Base-by-base conservation (phyloP, 2,329 filamentous ascomycete species). In the Lachnellula occidentalis region DNA sequence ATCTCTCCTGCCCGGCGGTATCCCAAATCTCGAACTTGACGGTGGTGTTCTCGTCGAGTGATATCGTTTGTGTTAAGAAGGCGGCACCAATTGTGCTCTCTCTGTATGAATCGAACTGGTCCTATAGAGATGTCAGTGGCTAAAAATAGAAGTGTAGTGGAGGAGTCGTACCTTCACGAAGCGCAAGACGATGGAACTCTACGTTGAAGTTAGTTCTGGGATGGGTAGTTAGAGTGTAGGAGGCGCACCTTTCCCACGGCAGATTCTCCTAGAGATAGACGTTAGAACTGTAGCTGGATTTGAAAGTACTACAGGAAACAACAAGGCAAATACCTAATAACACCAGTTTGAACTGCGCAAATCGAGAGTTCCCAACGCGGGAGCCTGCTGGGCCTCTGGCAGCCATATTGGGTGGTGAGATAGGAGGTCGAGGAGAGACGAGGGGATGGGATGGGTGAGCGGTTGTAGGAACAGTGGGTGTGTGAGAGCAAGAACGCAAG, bases 21-120 rank as follows among this genome's bases (percentile, higher is more conserved):
- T 96, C 92, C 92, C 94, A 99, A 71, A 99, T 99, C 76, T 99
- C 94, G 70, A 99, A 99, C 79, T 99, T 99, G 75, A 99, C 92
- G 54, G 94, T 99, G 57, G 94, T 97, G 74, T 85, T 94, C 71
- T 97, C 94, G 72, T 97, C 92, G 74, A 99, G 87, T 55, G 92
- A 92, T 72, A 99, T 96, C 65, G 94, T 99, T 76, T 99, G 94
- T 68, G 94, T 99, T 64, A 99, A 83, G 81, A 99, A 99, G 64
- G 95, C 95, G 66, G 95, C 94, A 74, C 94, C 67, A 58, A 69
- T 69, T 11, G 67, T 69, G 36, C 64, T 66, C 47, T 69, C 67
- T 58, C 67, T 61, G 58, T 66, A 69, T 74, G 88, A 86, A 79
- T 99, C 94, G 76, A 99, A 99, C 90, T 97, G 94, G 75, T 99